These are phyloP conservation scores for Viola odorata DNA, from an alignment of 345 rosid genomes.

Conservation along the genomic window DNA sequence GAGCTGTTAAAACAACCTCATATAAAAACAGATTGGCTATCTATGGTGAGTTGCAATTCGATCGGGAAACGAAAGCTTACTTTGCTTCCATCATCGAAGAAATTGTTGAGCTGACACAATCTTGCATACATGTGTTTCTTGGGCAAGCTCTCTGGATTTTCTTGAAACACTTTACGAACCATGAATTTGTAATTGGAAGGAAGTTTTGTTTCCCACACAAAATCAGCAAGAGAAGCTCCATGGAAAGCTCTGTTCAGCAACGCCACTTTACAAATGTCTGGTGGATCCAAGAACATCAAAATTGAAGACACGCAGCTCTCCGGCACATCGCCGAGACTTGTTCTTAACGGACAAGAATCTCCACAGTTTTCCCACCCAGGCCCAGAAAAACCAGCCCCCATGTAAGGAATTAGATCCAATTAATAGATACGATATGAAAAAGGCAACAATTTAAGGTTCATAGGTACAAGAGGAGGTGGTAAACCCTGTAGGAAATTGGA, in stretches of 20 bases:
- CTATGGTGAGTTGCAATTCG: too few relatives aligned
- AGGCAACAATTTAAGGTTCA: slow-evolving; percentile 14
- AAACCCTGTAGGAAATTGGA: slow-evolving; percentile 23
- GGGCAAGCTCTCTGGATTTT: slow-evolving; percentile 21
- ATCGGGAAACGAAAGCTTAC: slow-evolving; percentile 27
- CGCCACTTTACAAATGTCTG: slow-evolving; percentile 73
- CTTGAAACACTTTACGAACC: slow-evolving; percentile 38
- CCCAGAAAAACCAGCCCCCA: slow-evolving; percentile 63
- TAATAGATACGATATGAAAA: not conserved
- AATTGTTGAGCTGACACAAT: slow-evolving; percentile 45
- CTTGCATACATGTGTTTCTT: slow-evolving; percentile 64
- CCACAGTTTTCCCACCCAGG: slow-evolving; percentile 18
- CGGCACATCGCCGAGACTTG: slow-evolving; percentile 59
- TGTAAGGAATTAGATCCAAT: slow-evolving; percentile 11
- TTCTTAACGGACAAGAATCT: not conserved
- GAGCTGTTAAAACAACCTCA: too few relatives aligned
- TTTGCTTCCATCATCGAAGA: slow-evolving; percentile 65
- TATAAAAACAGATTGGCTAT: not conserved
- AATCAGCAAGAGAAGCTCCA: slow-evolving; percentile 65
- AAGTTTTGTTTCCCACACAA: slow-evolving; percentile 76
- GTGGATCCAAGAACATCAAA: slow-evolving; percentile 63
- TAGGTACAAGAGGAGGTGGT: slow-evolving; percentile 59
- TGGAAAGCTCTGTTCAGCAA: slow-evolving; percentile 49
- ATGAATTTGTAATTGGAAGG: slow-evolving; percentile 69
- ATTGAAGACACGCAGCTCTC: slow-evolving; percentile 65